Conservation (phyloP, 1,139 yeast genomes). For the Sugiyamaella xylanicola region DNA sequence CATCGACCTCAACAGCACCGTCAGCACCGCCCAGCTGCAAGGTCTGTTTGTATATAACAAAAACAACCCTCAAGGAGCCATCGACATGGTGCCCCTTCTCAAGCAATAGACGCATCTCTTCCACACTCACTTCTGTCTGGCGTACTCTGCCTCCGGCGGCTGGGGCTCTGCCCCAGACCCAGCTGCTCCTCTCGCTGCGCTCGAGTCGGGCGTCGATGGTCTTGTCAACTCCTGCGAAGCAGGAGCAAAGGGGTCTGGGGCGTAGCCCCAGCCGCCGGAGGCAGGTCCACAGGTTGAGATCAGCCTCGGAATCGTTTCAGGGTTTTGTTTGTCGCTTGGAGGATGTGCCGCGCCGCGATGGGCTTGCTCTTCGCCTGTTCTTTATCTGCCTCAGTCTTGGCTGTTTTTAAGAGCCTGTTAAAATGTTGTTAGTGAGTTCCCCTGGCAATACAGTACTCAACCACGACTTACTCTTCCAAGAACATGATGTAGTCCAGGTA, state of each 20-base stretch:
- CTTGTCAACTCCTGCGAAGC: too few relatives aligned
- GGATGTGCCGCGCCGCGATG: slow-evolving; percentile 24
- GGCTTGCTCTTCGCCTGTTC: slow-evolving; percentile 20
- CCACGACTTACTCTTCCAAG: slow-evolving; percentile 31
- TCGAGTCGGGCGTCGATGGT: neutral
- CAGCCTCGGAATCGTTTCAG: slow-evolving; percentile 30
- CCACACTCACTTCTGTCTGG: slow-evolving; percentile 7
- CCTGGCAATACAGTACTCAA: slow-evolving; percentile 12
- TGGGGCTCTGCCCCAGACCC: slow-evolving; percentile 6
- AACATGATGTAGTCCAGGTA: slow-evolving; percentile 34
- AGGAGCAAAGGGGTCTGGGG: too few relatives aligned
- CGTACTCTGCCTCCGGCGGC: slow-evolving; percentile 3
- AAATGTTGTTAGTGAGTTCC: slow-evolving; percentile 3
- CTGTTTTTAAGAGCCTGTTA: slow-evolving; percentile 27
- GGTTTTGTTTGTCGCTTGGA: slow-evolving; percentile 24
- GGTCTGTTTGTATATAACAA: slow-evolving; percentile 94
- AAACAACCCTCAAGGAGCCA: slow-evolving; percentile 75
- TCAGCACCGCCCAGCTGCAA: slow-evolving; percentile 93
- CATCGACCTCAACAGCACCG: slow-evolving; percentile 54
- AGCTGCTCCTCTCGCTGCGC: neutral
- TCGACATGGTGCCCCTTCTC: slow-evolving; percentile 54
- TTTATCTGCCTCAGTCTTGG: slow-evolving; percentile 25
- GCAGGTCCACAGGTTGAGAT: neutral
- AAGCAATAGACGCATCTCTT: slow-evolving; percentile 8
- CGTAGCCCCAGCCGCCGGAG: too few relatives aligned